A percentile compares a stretch with the other conserved stretches of the same genome.
Conservation (phyloP, 345 rosid genomes). For the Murraya paniculata region DNA sequence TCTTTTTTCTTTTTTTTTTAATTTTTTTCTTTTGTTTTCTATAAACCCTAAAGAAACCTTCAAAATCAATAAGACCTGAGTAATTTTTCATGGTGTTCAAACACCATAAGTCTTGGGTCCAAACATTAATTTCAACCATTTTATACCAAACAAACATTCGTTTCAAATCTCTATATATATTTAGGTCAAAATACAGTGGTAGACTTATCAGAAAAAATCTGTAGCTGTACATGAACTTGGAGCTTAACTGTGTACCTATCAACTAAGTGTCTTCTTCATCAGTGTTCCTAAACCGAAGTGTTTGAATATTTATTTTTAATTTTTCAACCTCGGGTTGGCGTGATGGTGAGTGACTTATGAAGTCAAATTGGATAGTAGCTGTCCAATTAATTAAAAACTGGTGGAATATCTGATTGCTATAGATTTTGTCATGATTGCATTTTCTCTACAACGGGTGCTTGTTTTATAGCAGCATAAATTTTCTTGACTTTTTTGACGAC, state of each 20-base stretch:
- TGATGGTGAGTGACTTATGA: not conserved
- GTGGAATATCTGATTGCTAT: not conserved
- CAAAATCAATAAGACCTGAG: not conserved
- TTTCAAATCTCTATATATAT: conserved; percentile 20
- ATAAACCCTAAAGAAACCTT: not conserved
- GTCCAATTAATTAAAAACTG: not conserved
- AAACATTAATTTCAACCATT: conserved; percentile 22
- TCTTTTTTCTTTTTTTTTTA: not conserved
- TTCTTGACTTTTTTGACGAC: not conserved
- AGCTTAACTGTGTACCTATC: conserved; percentile 11
- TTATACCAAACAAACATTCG: conserved; percentile 46
- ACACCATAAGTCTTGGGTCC: conserved; percentile 12
- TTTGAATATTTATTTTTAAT: not conserved
- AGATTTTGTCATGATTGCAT: not conserved
- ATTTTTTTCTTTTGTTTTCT: not conserved
- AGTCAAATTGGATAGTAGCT: conserved; percentile 5
- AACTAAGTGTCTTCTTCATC: not conserved
- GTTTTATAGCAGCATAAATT: not conserved
- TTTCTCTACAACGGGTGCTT: not conserved
- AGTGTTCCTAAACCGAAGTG: not conserved
- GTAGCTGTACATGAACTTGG: conserved; percentile 21
- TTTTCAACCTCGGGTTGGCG: conserved; percentile 1
- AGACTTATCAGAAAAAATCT: not conserved
- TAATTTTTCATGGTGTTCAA: conserved; percentile 16
- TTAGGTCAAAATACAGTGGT: not conserved